Conservation (phyloP, 345 rosid genomes). For the Citrus australasica region DNA sequence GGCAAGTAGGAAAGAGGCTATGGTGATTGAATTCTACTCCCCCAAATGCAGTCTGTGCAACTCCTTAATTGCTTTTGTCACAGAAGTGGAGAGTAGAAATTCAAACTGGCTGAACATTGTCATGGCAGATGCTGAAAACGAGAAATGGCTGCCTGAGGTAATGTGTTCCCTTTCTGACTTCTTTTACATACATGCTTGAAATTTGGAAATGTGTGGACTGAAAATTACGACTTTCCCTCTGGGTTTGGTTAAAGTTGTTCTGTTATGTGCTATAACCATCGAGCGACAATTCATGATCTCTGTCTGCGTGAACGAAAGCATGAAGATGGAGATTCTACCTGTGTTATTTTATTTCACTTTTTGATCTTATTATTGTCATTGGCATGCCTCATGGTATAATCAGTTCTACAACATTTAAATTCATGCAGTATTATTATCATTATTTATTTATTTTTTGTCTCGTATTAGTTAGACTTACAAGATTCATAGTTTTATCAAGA, state of each 20-base stretch:
- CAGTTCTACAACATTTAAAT: background rate
- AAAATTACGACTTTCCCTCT: background rate
- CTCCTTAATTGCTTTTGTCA: constrained; percentile 62
- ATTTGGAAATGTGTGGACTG: background rate
- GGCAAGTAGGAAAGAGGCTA: constrained; percentile 76
- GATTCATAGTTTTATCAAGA: background rate
- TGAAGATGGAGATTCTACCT: background rate
- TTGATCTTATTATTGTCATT: background rate
- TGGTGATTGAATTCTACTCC: constrained; percentile 84
- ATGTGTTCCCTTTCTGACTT: background rate
- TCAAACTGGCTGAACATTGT: constrained; percentile 74
- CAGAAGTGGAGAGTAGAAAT: constrained; percentile 69
- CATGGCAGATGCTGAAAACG: constrained; percentile 94
- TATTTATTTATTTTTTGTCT: background rate
- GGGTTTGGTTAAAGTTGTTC: background rate
- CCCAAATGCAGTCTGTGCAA: constrained; percentile 86
- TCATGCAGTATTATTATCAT: background rate
- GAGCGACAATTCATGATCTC: background rate
- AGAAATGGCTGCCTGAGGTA: constrained; percentile 97
- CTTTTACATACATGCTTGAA: background rate
- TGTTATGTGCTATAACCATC: background rate
- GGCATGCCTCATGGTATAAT: background rate
- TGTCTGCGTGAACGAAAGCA: background rate
- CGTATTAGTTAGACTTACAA: background rate
- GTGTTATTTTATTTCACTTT: background rate